phyloP scores from a whole-genome alignment of 352 stramenopile genomes.

The Globisporangium okanoganense region DNA sequence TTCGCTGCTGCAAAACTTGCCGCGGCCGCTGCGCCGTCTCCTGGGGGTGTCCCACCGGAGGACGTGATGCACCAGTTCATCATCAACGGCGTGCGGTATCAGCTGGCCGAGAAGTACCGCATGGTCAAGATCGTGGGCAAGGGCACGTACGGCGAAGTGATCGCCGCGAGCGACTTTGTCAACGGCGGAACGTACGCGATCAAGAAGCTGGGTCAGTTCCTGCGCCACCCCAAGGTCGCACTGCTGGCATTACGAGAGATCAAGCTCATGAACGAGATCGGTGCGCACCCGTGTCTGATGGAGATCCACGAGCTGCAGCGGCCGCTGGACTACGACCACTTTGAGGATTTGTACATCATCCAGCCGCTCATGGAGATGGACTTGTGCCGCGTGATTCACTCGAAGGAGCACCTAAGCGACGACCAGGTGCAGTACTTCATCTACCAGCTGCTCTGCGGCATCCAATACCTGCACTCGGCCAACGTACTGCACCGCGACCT shows the following conservation, averaged over 20 bases:
- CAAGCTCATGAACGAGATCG: conserved; percentile 86
- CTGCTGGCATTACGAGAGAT: conserved; percentile 84
- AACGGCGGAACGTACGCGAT: conserved; percentile 84
- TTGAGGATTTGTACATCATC: conserved; percentile 98
- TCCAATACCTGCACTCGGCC: conserved; percentile 95
- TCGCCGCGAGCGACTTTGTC: conserved; percentile 84
- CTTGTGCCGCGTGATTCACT: conserved; percentile 87
- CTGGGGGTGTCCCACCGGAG: conserved; percentile 21
- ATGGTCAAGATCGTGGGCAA: conserved; percentile 90
- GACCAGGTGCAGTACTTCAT: conserved; percentile 96
- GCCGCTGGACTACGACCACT: conserved; percentile 83
- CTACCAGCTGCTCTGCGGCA: conserved; percentile 93
- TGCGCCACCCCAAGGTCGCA: conserved; percentile 82
- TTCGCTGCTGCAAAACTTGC: conserved; percentile 29
- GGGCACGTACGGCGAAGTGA: conserved; percentile 89
- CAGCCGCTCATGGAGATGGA: conserved; percentile 98
- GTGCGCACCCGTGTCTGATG: conserved; percentile 73
- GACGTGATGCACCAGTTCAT: conserved; percentile 88
- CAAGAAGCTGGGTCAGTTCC: conserved; percentile 86
- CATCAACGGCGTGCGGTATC: conserved; percentile 85
- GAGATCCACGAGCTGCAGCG: conserved; percentile 81
- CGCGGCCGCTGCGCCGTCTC: conserved; percentile 5
- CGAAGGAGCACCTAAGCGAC: conserved; percentile 87
- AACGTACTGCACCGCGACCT: conserved; percentile 96
- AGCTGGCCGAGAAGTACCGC: conserved; percentile 82